These are phyloP conservation scores for Amborella trichopoda DNA, from an alignment of 164 flowering plant genomes.

Conservation along the genomic window DNA sequence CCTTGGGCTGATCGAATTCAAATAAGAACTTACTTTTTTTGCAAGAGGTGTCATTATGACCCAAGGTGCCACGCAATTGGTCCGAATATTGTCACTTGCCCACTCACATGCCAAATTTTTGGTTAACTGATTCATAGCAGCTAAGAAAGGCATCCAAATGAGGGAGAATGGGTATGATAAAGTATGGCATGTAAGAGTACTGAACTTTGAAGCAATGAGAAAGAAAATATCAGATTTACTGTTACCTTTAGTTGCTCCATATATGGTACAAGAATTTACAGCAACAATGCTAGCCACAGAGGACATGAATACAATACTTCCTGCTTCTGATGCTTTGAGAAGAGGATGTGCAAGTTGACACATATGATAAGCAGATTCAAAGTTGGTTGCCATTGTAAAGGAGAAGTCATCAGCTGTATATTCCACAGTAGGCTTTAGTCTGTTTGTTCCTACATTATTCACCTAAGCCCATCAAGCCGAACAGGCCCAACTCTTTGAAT, in stretches of 20 bases:
- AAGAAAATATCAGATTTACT: no score
- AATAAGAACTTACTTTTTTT: slow-evolving; percentile 14
- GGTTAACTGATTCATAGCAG: slow-evolving; percentile 28
- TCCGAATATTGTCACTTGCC: slow-evolving; percentile 24
- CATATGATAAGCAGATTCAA: slow-evolving; percentile 36
- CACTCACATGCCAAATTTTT: slow-evolving; percentile 28
- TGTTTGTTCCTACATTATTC: slow-evolving; percentile 37
- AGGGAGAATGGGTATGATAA: no score
- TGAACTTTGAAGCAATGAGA: no score
- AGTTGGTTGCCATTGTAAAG: slow-evolving; percentile 24
- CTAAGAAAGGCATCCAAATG: neutral
- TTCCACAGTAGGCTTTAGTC: slow-evolving; percentile 21
- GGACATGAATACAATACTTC: slow-evolving; percentile 35
- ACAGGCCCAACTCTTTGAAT: no score
- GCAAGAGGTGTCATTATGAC: slow-evolving; percentile 12
- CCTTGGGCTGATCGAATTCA: no score
- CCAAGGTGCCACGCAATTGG: slow-evolving; percentile 24
- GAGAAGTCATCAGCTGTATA: slow-evolving; percentile 32
- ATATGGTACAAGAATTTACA: slow-evolving; percentile 11
- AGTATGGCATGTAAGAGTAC: no score
- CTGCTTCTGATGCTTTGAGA: slow-evolving; percentile 32
- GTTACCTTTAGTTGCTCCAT: slow-evolving; percentile 46
- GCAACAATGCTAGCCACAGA: slow-evolving; percentile 28
- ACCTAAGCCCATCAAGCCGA: slow-evolving; percentile 21
- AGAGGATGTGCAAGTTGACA: slow-evolving; percentile 51